phyloP scores from a whole-genome alignment of 495 filamentous ascomycete species.

The Hypoxylon trugodes region DNA sequence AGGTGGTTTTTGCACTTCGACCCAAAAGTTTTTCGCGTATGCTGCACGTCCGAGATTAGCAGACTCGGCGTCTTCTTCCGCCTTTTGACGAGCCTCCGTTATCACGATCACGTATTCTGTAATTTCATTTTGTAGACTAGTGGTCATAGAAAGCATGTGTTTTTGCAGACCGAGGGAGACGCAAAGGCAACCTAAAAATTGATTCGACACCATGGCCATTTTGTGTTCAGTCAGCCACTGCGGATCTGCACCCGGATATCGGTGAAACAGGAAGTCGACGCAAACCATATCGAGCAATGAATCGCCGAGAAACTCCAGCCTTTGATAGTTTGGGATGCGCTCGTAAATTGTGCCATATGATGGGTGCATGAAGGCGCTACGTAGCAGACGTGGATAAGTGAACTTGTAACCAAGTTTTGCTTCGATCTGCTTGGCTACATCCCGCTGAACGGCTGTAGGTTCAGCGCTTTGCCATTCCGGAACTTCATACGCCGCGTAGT shows the following conservation, averaged over 20 bases:
- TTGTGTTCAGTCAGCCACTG: constrained; percentile 99
- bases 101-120: constrained; percentile 75
- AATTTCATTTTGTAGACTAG: constrained; percentile 68
- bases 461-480: constrained; percentile 74
- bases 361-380: constrained; percentile 89
- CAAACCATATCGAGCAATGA: constrained; percentile 88
- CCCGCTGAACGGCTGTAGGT: constrained; percentile 67
- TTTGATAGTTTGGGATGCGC: constrained; percentile 85
- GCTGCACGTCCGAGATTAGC: constrained; percentile 48
- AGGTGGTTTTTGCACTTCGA: constrained; percentile 71
- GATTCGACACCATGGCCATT: constrained; percentile 99
- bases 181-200: constrained; percentile 84
- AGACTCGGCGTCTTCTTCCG: constrained; percentile 50
- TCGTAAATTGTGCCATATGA: constrained; percentile 76
- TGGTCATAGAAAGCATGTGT: constrained; percentile 71
- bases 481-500: constrained; percentile 71
- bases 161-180: constrained; percentile 79
- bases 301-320: constrained; percentile 94
- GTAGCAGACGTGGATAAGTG: constrained; percentile 75
- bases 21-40: constrained; percentile 83
- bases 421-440: constrained; percentile 72
- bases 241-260: constrained; percentile 81
- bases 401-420: constrained; percentile 81
- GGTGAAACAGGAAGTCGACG: constrained; percentile 79
- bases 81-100: constrained; percentile 58